Base-by-base conservation (phyloP, 2,329 filamentous ascomycete genomes). In the Trichophyton benhamiae region DNA sequence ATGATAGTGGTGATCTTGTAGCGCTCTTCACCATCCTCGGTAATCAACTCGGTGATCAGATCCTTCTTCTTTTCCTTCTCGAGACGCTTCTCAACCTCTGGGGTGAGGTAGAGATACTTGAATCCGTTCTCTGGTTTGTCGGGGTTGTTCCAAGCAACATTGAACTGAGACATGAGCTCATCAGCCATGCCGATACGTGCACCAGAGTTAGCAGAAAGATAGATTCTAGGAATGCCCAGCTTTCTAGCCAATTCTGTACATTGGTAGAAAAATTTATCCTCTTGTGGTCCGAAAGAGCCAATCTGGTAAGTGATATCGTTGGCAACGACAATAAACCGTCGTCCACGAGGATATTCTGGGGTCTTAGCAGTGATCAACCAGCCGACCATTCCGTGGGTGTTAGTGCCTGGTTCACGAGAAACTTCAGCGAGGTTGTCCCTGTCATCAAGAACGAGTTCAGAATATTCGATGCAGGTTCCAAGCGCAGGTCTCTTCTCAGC, bases 301-400 rank as follows among this genome's bases (percentile, higher is more conserved):
- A 97, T 99, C 82, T 95, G 95, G 83, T 90, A 97, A 17, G 94
- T 99, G 75, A 99, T 99, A 72, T 99, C 94, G 82, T 99, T 99
- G 82, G 94, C 91, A 65, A 99, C 87, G 66, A 99, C 89, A 72
- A 99, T 86, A 77, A 97, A 96, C 72, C 89, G 89, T 67, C 94
- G 85, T 63, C 94, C 94, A 66, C 84, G 83, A 62, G 94, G 92
- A 74, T 99, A 99, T 76, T 99, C 94, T 8, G 94, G 94, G 1
- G 94, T 97, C 73, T 86, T 90, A 15, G 91, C 94, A 64, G 89
- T 95, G 74, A 97, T 87, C 67, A 97, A 83, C 94, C 94, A 99
- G 67, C 91, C 94, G 61, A 99, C 92, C 94, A 99, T 99, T 78
- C 94, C 94, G 71, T 94, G 94, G 49, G 82, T 88, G 80, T 99